Evolutionary conservation across 176 grass and related monocot species (phyloP).

Genomic region (Musa schizocarpa): DNA sequence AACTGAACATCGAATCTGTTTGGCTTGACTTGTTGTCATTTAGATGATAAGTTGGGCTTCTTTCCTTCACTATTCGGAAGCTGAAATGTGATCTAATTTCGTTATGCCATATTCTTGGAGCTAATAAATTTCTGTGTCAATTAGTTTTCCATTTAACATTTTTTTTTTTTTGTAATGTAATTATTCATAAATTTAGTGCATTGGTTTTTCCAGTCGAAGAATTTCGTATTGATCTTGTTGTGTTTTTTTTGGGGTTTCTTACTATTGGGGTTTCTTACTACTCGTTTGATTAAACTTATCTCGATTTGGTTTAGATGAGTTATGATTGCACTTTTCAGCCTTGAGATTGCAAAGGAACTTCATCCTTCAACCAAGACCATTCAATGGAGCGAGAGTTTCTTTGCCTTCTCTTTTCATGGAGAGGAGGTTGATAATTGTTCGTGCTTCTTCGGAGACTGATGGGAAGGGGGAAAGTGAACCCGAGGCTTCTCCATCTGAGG

Average conservation of each 20-base stretch:
- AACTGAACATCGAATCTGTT: not conserved
- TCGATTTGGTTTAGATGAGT: conserved; percentile 7
- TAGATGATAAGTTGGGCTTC: not conserved
- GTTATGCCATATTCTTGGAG: not conserved
- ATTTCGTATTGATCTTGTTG: not conserved
- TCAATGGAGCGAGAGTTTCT: conserved; percentile 20
- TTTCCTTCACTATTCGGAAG: not conserved
- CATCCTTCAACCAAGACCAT: conserved; percentile 12
- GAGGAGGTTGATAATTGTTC: conserved; percentile 38
- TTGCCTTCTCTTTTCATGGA: conserved; percentile 13
- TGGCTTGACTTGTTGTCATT: not conserved
- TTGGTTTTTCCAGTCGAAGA: not conserved
- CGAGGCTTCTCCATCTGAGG: conserved; percentile 21
- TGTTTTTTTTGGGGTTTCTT: not conserved
- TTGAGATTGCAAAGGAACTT: conserved; percentile 34
- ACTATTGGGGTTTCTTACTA: not conserved
- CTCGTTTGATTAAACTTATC: not conserved
- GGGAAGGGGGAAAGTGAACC: conserved; percentile 17
- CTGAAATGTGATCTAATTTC: too few relatives aligned
- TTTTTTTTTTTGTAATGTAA: too few relatives aligned
- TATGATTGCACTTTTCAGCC: conserved; percentile 33
- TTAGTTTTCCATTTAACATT: not conserved
- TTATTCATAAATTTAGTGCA: not conserved
- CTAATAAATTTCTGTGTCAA: not conserved
- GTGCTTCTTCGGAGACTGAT: conserved; percentile 36